Percentiles rank a stretch among this genome's conserved stretches.
Conservation (phyloP, 345 rosid species). For the Geranium rotundifolium region DNA sequence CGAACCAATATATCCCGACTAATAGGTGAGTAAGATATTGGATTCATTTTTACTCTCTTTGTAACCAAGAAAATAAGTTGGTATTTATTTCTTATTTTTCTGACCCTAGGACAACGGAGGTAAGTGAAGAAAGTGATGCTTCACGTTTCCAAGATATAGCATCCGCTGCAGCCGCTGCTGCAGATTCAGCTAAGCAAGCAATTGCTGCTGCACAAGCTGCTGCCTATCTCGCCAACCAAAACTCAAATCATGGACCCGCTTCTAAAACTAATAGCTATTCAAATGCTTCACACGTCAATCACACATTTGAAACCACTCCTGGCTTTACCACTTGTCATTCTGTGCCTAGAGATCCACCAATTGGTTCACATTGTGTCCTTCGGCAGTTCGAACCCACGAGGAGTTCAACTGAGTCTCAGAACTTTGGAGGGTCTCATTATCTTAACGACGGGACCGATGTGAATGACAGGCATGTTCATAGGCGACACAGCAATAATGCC, state of each 20-base stretch:
- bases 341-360: too few species aligned
- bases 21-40: conserved; percentile 14
- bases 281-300: neutral
- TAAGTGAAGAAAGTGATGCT: conserved; percentile 17
- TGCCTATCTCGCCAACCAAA: conserved; percentile 49
- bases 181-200: conserved; percentile 70
- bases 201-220: conserved; percentile 93
- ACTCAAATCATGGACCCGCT: conserved; percentile 18
- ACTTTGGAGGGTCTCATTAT: conserved; percentile 20
- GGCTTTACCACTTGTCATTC: too few species aligned
- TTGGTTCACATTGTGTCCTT: conserved; percentile 9
- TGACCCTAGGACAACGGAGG: neutral
- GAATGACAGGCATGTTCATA: conserved; percentile 16
- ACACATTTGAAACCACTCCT: too few species aligned
- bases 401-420: conserved; percentile 16
- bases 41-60: neutral
- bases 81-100: neutral
- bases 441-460: conserved; percentile 16
- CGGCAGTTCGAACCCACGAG: conserved; percentile 13
- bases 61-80: neutral
- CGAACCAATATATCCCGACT: conserved; percentile 14
- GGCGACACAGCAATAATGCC: conserved; percentile 45
- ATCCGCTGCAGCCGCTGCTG: conserved; percentile 77
- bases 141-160: conserved; percentile 40
- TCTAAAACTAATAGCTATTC: conserved; percentile 6